Base-by-base conservation (phyloP, 108 stramenopile genomes). In the Craspedostauros australis region DNA sequence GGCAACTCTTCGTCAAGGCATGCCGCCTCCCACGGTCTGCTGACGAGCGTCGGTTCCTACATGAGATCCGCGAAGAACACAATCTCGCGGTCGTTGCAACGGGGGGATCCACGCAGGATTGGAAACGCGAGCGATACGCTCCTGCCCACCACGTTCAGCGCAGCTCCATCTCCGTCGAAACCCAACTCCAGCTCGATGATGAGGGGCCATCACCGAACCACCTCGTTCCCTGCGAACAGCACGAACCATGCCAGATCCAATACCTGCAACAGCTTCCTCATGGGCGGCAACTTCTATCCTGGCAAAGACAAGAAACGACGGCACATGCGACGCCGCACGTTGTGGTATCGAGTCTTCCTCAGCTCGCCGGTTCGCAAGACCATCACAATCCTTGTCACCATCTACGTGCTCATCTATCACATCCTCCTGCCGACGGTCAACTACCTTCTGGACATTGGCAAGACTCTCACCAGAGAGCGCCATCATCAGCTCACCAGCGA, bases 321-420 rank as follows among this genome's bases (percentile, higher is more conserved):
- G 11, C 70, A 73, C 42, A 50, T 65, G 21, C 58, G 78, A 34
- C 60, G 70, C 16, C 34, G 52, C 36, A 66, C 75, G 5, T 37
- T 79, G 32, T 84, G 82, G 82, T 77, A 84, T 63, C 62, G 75
- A 6, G 36, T 84, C 24, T 77, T 77, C 30, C 80, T 64, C 41
- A 74, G 78, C 4, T 72, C 73, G 8, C 67, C 71, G 3, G 38
- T 28, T 24, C 18, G 59, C 24, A 52, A 22, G 24, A 30, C 37
- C 18, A 9, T 40, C 4, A 44, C 44, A 23, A 29, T 49, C 20
- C 16, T 65, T 39, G 18, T 50, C 0, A 3, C 66, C 2, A 6
- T 39, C n/a, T 73, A 73, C 36, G 7, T 73, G 6, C 24, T 66
- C 9, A 1, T 73, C 1, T 57, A 43, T 44, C 62, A 72, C 40